Evolutionary conservation across 306 rosid genomes (phyloP).

Genomic region (Pterocarpus macrocarpus): DNA sequence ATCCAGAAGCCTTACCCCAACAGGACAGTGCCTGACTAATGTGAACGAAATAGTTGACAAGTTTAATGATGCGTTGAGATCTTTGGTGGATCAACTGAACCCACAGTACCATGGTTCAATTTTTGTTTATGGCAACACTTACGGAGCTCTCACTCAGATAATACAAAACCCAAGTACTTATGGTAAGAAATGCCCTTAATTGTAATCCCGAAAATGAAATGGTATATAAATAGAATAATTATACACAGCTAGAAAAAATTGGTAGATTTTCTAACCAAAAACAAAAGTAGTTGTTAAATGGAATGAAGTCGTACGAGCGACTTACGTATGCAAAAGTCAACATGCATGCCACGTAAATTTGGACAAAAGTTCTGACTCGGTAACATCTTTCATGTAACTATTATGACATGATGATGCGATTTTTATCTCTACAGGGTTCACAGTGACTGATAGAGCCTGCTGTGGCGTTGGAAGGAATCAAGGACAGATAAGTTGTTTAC

Average conservation of each 20-base stretch:
- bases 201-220: not conserved
- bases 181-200: constrained; percentile 48
- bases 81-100: constrained; percentile 52
- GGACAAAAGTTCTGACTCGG: too few species aligned
- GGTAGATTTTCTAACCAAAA: too few species aligned
- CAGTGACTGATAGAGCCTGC: constrained; percentile 43
- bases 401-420: not conserved
- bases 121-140: constrained; percentile 53
- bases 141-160: constrained; percentile 1
- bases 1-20: constrained; percentile 18
- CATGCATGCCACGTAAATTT: too few species aligned
- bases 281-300: too few species aligned
- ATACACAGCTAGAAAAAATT: too few species aligned
- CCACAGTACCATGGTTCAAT: constrained; percentile 18
- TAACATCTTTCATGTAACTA: too few species aligned
- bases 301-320: too few species aligned
- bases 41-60: constrained; percentile 36
- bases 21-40: constrained; percentile 9
- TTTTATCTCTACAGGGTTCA: constrained; percentile 45
- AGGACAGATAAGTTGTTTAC: constrained; percentile 51
- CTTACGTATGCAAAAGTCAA: too few species aligned
- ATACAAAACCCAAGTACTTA: constrained; percentile 20
- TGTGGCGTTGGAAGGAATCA: constrained; percentile 56
- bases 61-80: constrained; percentile 46
- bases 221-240: too few species aligned